phyloP scores from a whole-genome alignment of 2,329 filamentous ascomycete species.

The Clonostachys byssicola region DNA sequence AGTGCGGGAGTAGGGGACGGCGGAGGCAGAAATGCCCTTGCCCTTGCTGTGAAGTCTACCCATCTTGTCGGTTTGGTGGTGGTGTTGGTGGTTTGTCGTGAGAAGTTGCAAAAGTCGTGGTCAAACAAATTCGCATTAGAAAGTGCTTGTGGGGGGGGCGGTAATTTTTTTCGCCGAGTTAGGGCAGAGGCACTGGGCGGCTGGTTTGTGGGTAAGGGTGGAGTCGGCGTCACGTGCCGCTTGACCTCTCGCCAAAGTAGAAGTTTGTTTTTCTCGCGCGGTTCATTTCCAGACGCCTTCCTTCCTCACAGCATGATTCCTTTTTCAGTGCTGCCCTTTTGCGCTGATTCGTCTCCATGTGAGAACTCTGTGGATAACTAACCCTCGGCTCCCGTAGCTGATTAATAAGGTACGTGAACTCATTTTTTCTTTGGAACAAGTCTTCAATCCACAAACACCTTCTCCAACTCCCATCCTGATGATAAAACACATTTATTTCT shows the following conservation, averaged over 20 bases:
- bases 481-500: constrained; percentile 74
- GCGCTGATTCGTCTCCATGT: too few species aligned
- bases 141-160: constrained; percentile 32
- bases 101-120: constrained; percentile 3
- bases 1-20: constrained; percentile 93
- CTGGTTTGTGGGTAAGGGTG: background rate
- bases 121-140: constrained; percentile 7
- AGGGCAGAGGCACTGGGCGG: constrained; percentile 28
- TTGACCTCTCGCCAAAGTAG: too few species aligned
- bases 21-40: constrained; percentile 97
- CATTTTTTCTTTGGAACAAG: too few species aligned
- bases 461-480: constrained; percentile 50
- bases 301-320: too few species aligned
- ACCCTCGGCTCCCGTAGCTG: background rate
- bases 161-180: constrained; percentile 38
- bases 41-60: constrained; percentile 99
- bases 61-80: constrained; percentile 57
- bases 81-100: constrained; percentile 5
- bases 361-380: too few species aligned
- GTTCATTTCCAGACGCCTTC: too few species aligned
- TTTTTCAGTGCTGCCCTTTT: too few species aligned
- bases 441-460: too few species aligned
- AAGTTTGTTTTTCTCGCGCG: too few species aligned
- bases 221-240: too few species aligned
- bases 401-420: background rate